Evolutionary conservation across 2,329 filamentous ascomycete genomes (phyloP), one percentile per base, ranked within the genome.

Genomic region (Cladosporium sp.): DNA sequence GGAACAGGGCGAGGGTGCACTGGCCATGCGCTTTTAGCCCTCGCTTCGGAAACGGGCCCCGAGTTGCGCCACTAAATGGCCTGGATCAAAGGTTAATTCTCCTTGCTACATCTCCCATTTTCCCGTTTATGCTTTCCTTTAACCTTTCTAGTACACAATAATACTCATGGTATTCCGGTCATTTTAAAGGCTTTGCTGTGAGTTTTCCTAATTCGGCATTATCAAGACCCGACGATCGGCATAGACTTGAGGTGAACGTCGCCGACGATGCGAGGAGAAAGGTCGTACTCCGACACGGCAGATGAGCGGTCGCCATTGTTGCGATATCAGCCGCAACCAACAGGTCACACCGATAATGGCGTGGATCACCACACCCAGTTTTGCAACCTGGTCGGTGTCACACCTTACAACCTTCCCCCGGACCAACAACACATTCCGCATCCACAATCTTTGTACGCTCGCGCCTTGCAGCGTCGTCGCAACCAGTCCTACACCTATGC

Each of bases 341-440:
- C n/a, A 5, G 17, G 34, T 4, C 36, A n/a, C 3, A 24, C 8
- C 19, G 45, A 36, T 17, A 34, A 36, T 9, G n/a, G 10, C 9
- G 32, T 55, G 7, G 61, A 60, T 54, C 58, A 58, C 34, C 72
- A 75, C 59, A 60, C 64, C 24, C 72, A 75, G 52, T 75, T 74
- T 62, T 74, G 72, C 62, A 58, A 65, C 9, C 64, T 75, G n/a
- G 62, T 72, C 8, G 73, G 73, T 24, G 66, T 71, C 4, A 66
- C 66, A 3, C 72, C 73, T 1, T 58, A 66, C 1, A 66, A 17
- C 25, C 35, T 65, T 2, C 66, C 70, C 0, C 60, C 60, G 1
- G 63, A 64, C 34, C 58, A 64, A 24, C 55, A 49, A 8, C 63
- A 60, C 44, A 54, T 60, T 9, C 64, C 68, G 13, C 65, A 67